These are phyloP conservation scores for Pichia sp. DNA, from an alignment of 1,139 yeast species.

Conservation along the genomic window DNA sequence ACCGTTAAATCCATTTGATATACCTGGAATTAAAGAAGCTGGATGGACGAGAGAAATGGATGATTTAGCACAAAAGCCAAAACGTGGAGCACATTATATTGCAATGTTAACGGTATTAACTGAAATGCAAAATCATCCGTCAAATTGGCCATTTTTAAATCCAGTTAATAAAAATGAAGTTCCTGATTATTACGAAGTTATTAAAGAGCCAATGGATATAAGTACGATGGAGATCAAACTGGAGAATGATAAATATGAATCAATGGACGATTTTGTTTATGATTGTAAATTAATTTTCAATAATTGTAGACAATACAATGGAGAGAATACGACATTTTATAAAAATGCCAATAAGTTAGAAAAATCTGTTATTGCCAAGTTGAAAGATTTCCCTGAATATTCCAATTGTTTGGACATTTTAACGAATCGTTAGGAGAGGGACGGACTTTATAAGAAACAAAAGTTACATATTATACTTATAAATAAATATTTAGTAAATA, in stretches of 20 bases:
- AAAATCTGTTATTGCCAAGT: constrained; percentile 72
- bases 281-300: constrained; percentile 83
- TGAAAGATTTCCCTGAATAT: constrained; percentile 79
- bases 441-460: not conserved
- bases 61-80: constrained; percentile 89
- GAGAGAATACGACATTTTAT: constrained; percentile 83
- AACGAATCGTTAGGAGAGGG: constrained; percentile 8
- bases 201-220: constrained; percentile 98
- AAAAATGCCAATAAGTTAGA: constrained; percentile 90
- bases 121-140: constrained; percentile 88
- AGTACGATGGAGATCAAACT: constrained; percentile 92
- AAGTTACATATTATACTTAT: not conserved
- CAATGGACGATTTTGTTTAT: constrained; percentile 85
- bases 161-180: constrained; percentile 94
- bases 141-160: constrained; percentile 97
- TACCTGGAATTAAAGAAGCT: constrained; percentile 84
- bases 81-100: constrained; percentile 90
- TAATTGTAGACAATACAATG: constrained; percentile 84
- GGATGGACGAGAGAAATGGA: constrained; percentile 99
- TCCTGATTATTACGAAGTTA: constrained; percentile 91
- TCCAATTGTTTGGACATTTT: constrained; percentile 41
- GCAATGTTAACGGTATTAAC: constrained; percentile 83
- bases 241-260: constrained; percentile 85
- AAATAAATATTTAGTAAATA: not conserved
- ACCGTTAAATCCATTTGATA: constrained; percentile 59